Conservation (phyloP, 352 stramenopile genomes). For the Globisporangium perplexum region DNA sequence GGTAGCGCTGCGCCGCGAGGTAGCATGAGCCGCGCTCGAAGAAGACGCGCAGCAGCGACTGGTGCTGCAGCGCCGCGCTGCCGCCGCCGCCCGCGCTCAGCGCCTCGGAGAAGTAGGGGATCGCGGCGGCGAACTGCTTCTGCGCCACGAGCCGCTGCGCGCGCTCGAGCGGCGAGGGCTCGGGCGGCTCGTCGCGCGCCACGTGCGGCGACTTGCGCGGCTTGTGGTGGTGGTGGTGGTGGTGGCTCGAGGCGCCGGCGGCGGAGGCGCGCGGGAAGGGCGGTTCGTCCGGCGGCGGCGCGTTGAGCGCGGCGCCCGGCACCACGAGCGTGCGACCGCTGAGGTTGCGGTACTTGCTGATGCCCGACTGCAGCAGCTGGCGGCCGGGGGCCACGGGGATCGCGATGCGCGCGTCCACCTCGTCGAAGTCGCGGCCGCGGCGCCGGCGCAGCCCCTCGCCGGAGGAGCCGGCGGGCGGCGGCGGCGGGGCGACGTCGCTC, state of each 20-base stretch:
- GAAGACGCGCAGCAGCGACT: constrained; percentile 46
- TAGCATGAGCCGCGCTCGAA: constrained; percentile 60
- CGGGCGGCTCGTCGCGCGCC: constrained; percentile 3
- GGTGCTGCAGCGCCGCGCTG: constrained; percentile 13
- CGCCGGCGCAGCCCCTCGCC: constrained; percentile 13
- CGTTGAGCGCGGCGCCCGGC: constrained; percentile 11
- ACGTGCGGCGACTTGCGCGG: background rate
- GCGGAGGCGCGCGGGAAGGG: constrained; percentile 1
- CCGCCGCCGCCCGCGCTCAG: constrained; percentile 9
- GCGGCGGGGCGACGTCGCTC: background rate
- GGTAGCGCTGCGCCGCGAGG: constrained; percentile 44
- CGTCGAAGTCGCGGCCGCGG: constrained; percentile 22
- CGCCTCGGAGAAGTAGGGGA: constrained; percentile 53
- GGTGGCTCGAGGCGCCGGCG: constrained; percentile 3
- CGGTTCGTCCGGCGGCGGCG: constrained; percentile 1
- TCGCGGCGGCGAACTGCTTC: constrained; percentile 50
- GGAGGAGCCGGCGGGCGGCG: too few species aligned
- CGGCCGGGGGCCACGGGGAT: constrained; percentile 34
- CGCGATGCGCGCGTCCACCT: constrained; percentile 67
- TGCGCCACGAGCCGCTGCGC: constrained; percentile 41
- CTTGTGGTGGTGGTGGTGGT: constrained; percentile 9
- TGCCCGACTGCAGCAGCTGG: constrained; percentile 42
- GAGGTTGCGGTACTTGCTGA: constrained; percentile 65
- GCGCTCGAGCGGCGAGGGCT: constrained; percentile 21
- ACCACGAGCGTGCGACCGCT: constrained; percentile 6